Base-by-base conservation (phyloP, 2,329 filamentous ascomycete genomes). In the Ceratocystis variospora region DNA sequence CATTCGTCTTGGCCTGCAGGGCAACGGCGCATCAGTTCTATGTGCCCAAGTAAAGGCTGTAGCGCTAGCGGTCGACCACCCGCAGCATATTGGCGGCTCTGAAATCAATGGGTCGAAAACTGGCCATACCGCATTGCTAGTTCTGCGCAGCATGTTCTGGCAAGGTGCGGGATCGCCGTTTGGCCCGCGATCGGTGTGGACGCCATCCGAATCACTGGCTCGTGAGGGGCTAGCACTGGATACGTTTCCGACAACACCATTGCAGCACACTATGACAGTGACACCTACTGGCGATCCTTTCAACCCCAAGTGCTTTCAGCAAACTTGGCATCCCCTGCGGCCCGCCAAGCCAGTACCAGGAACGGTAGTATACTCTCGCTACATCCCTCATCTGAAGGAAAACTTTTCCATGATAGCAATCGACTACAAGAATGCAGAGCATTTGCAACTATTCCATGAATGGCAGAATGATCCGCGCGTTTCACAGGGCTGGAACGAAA, bases 381-480 rank as follows among this genome's bases (percentile, higher is more conserved):
- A 86, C 78, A 86, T 92, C 68, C 87, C 88, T 6, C 85, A 91
- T 71, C 78, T 92, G 50, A 79, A 84, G 68, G 86, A 92, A 78
- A 87, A 83, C 70, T 92, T 92, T 74, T 89, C 86, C 68, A 87
- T 92, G 78, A 79, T 88, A n/a, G 84, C 83, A 10, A 79, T 93
- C 1, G 86, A 92, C 73, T 88, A 83, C 75, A 72, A 79, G 41
- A 78, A 89, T 71, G 72, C 77, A 0, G 79, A 83, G 71, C 88
- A 93, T 74, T 76, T 92, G 63, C 76, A 78, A 17, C 78, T 90
- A 4, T 92, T 93, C 78, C 85, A 91, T 75, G 80, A 79, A 66
- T 93, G 89, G 89, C 88, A 91, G 75, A 93, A 93, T 72, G 88
- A 92, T 72, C 88, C 88, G 64, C 86, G 89, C 63, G 89, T 93